Evolutionary conservation across 2,329 filamentous ascomycete genomes (phyloP), one percentile per base, ranked within the genome.

Genomic region (Colletotrichum shisoi): DNA sequence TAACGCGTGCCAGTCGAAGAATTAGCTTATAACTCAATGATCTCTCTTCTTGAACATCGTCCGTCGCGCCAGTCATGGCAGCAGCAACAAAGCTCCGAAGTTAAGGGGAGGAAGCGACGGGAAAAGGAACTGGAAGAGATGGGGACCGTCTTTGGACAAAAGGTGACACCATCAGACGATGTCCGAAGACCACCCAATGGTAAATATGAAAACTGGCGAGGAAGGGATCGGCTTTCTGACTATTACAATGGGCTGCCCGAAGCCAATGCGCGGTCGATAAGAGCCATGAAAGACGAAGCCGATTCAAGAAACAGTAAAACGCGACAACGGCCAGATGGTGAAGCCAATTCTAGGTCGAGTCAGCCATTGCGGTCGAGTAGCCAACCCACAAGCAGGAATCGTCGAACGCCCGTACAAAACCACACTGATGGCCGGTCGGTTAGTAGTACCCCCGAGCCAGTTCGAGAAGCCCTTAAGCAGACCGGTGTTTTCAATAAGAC

Each of bases 101-200:
- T 69, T 3, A 72, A 70, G 17, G 70, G 74, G 51, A 70, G 72
- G 52, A 71, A 70, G 63, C 75, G 70, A 68, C 72, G 74, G 58
- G 73, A 74, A 45, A 75, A 73, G 48, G 75, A 79, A 61, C 68
- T 78, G 34, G 75, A 78, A 37, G 75, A 78, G 31, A 72, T 79
- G 4, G 77, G 75, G 13, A 74, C 76, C 0, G 79, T 80, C 63
- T 81, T 81, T 57, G 67, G 21, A 40, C 54, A 57, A 42, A 44
- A 48, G 48, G 27, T 67, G 54, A 48, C 27, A 21, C 27, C 46
- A 15, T 11, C n/a, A 24, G 21, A 31, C 9, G 15, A 12, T 5
- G 4, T 39, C 12, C 40, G 12, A 31, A 13, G 3, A 5, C 27
- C 19, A 15, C 15, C 15, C 17, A 34, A 17, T 27, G 31, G 12